Percentiles rank a stretch among this genome's conserved stretches.
These are phyloP conservation scores for Bryoerythrophyllum caledonicum DNA, from an alignment of 225 moss, liverwort and hornwort species.

Conservation along the genomic window DNA sequence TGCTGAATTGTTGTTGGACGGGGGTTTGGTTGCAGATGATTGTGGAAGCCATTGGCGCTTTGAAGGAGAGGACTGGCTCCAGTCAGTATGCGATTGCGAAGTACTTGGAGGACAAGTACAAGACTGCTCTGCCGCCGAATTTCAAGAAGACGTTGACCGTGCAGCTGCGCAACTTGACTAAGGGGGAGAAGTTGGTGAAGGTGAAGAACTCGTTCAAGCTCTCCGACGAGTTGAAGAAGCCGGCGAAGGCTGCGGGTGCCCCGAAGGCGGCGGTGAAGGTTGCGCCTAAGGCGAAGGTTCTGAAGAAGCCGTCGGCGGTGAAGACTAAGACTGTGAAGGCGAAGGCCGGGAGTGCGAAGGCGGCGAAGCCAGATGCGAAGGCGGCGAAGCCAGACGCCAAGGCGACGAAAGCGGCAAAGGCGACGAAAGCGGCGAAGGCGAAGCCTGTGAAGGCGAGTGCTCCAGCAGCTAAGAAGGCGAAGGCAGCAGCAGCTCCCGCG, in stretches of 20 bases:
- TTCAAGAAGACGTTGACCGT: slow-evolving; percentile 76
- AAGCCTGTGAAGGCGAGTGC: slow-evolving; percentile 41
- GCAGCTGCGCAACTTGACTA: slow-evolving; percentile 80
- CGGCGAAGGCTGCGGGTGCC: slow-evolving; percentile 34
- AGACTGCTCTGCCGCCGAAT: slow-evolving; percentile 68
- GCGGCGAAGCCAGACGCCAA: slow-evolving; percentile 11
- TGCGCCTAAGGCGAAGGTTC: slow-evolving; percentile 34
- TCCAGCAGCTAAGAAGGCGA: slow-evolving; percentile 35
- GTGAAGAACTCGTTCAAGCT: slow-evolving; percentile 91
- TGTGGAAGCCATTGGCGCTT: slow-evolving; percentile 69
- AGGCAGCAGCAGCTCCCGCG: slow-evolving; percentile 1
- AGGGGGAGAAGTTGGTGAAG: slow-evolving; percentile 76
- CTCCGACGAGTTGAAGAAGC: slow-evolving; percentile 90
- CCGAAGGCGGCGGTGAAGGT: slow-evolving; percentile 39
- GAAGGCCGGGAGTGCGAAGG: slow-evolving; percentile 25
- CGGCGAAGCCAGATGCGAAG: slow-evolving; percentile 6
- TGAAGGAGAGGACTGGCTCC: slow-evolving; percentile 91
- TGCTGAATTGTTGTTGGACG: not conserved
- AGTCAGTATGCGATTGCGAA: slow-evolving; percentile 92
- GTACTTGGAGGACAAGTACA: slow-evolving; percentile 82
- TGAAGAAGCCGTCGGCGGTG: slow-evolving; percentile 54
- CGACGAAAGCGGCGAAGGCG: slow-evolving; percentile 18
- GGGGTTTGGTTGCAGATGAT: slow-evolving; percentile 60
- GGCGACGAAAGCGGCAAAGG: not conserved
- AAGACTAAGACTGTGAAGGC: slow-evolving; percentile 45